Base-by-base conservation (phyloP, 352 stramenopile species). In the Globisporangium rhizosaccharum region DNA sequence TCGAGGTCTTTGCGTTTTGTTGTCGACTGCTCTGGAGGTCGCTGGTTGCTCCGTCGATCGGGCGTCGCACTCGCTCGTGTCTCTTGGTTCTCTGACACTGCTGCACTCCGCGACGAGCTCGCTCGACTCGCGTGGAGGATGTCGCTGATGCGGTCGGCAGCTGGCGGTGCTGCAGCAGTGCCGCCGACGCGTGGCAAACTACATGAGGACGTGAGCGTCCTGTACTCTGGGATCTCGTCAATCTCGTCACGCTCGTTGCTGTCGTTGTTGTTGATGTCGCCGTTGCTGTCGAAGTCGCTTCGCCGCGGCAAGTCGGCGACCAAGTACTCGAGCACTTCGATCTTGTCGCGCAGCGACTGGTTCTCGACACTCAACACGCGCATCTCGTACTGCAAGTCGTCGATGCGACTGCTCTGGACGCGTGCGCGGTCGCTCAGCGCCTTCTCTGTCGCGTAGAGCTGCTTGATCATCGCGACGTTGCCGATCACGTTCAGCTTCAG, bases 241-340 rank as follows among this genome's bases (percentile, higher is more conserved):
- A 53, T 20, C 12, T 57, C 51, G 33, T 57, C 51, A 12, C 63
- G 20, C 2, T 73, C 57, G 8, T n/a, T 42, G 20, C 54, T 46
- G 17, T 64, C 50, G 5, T 57, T 53, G n/a, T 33, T n/a, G n/a
- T n/a, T n/a, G n/a, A n/a, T 41, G 37, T 56, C 44, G 15, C 56
- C 33, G 5, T 12, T 36, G 25, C 50, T 11, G 1, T 46, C 14
- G 41, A 8, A 2, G 12, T 39, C 51, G 26, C 1, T 23, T 36
- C 33, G 67, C 53, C 9, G 41, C 56, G 0, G 60, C 57, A 62
- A 50, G n/a, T 46, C 26, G n/a, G 50, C 39, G 3, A 82, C 45
- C 26, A 85, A 60, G 47, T 85, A 85, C 64, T 85, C 75, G 18
- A 85, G 64, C 23, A 85, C 69, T 55, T 85, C 75, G 45, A 85